Conservation (phyloP, 306 rosid genomes). For the Begonia peltatifolia region DNA sequence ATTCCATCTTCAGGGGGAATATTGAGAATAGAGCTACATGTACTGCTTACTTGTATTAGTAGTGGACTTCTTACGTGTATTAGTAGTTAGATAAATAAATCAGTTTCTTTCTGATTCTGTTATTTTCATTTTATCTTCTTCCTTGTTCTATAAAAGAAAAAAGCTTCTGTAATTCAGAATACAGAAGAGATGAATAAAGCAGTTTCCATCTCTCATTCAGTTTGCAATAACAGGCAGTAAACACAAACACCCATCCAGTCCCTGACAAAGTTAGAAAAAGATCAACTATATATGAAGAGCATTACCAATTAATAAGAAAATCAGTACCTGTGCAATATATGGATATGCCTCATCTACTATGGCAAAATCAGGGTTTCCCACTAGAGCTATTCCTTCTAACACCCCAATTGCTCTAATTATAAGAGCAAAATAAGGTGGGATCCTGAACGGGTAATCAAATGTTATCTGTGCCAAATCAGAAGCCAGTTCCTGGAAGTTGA, state of each 20-base stretch:
- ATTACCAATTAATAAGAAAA: background rate
- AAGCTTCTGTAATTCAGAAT: too few species aligned
- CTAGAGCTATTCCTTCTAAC: slow-evolving; percentile 91
- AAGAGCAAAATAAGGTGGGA: slow-evolving; percentile 97
- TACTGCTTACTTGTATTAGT: too few species aligned
- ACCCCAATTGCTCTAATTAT: slow-evolving; percentile 98
- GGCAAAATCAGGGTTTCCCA: slow-evolving; percentile 96
- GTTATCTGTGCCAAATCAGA: slow-evolving; percentile 96
- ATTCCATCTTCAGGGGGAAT: too few species aligned
- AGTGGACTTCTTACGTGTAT: too few species aligned
- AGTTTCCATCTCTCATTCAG: too few species aligned
- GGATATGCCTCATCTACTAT: slow-evolving; percentile 98
- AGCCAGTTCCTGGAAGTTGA: slow-evolving; percentile 97
- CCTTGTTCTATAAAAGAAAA: too few species aligned
- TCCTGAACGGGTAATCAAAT: slow-evolving; percentile 95
- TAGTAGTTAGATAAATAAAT: too few species aligned
- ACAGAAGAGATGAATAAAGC: too few species aligned
- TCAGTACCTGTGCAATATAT: slow-evolving; percentile 86
- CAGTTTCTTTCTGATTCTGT: too few species aligned
- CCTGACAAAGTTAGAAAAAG: background rate
- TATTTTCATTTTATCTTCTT: too few species aligned
- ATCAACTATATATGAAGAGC: background rate
- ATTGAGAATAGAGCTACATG: too few species aligned
- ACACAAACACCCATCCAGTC: background rate
- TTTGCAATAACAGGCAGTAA: background rate